Percentiles rank a stretch among this genome's conserved stretches.
Evolutionary conservation across 2,329 filamentous ascomycete genomes (phyloP).

Genomic region (Aureobasidium musti): DNA sequence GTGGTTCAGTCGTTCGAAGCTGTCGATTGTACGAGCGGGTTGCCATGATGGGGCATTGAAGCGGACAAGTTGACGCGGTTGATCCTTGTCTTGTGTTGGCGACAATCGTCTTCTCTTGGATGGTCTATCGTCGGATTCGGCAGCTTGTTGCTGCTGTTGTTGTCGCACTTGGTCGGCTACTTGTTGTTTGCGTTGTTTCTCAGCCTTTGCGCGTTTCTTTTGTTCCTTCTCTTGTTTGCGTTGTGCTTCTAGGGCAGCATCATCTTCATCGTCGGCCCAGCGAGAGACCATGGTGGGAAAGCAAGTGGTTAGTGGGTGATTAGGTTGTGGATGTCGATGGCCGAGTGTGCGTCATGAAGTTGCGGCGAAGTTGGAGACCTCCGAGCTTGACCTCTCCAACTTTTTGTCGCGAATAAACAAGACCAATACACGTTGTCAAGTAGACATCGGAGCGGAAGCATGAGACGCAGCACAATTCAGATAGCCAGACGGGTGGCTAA

Average conservation of each 20-base stretch:
- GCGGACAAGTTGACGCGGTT: conserved; percentile 62
- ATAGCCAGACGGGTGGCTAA: background rate
- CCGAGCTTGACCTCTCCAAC: conserved; percentile 7
- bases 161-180: conserved; percentile 48
- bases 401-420: conserved; percentile 24
- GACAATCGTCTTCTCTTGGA: conserved; percentile 65
- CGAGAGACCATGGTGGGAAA: conserved; percentile 58
- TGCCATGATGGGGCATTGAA: conserved; percentile 71
- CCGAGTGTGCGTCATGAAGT: conserved; percentile 15
- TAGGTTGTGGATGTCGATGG: background rate
- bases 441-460: conserved; percentile 19
- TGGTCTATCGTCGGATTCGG: conserved; percentile 44
- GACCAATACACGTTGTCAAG: background rate
- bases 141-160: conserved; percentile 35
- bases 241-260: conserved; percentile 70
- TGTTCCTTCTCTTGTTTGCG: conserved; percentile 82
- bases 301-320: background rate
- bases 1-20: conserved; percentile 90
- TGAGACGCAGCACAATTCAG: conserved; percentile 29
- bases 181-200: conserved; percentile 72
- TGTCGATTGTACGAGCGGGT: conserved; percentile 74
- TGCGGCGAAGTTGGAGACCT: conserved; percentile 27
- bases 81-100: conserved; percentile 45
- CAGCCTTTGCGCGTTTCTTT: conserved; percentile 79
- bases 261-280: conserved; percentile 85